A percentile compares a stretch with the other conserved stretches of the same genome.
phyloP scores from a whole-genome alignment of 768 basidiomycete genomes.

The Termitomyces sp. region DNA sequence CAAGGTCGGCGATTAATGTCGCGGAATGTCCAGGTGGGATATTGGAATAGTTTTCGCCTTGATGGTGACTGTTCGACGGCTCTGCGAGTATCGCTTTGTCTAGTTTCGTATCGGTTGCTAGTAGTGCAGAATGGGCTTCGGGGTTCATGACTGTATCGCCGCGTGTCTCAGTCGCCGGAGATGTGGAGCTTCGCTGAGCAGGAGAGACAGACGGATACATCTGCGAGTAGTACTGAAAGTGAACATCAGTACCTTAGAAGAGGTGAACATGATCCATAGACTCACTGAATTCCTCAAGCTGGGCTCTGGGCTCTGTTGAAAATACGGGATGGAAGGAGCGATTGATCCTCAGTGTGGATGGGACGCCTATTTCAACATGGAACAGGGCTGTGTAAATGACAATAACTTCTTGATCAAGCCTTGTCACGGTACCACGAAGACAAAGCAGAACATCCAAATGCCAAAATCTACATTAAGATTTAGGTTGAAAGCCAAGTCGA shows the following conservation, averaged over 20 bases:
- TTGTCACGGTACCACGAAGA: neutral
- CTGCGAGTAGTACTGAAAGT: neutral
- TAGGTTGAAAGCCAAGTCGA: neutral
- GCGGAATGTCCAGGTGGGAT: neutral
- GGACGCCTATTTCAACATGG: neutral
- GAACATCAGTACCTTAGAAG: neutral
- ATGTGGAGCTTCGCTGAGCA: conserved; percentile 12
- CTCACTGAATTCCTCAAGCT: neutral
- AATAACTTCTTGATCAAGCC: neutral
- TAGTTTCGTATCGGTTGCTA: neutral
- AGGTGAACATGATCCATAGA: neutral
- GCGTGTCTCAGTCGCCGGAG: neutral
- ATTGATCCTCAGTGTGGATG: too few relatives aligned
- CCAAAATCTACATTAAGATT: neutral
- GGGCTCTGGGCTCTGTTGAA: neutral
- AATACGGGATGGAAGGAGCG: neutral
- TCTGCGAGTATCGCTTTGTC: neutral
- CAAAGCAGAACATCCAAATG: neutral
- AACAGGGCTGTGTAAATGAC: neutral
- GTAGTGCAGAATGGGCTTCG: conserved; percentile 5
- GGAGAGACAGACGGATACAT: neutral
- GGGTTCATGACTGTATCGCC: conserved; percentile 10
- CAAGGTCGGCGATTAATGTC: conserved; percentile 14
- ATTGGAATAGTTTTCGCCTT: neutral
- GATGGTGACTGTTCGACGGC: neutral